Base-by-base conservation (phyloP, 1,284 basidiomycete genomes). In the Ceratobasidium sp. region DNA sequence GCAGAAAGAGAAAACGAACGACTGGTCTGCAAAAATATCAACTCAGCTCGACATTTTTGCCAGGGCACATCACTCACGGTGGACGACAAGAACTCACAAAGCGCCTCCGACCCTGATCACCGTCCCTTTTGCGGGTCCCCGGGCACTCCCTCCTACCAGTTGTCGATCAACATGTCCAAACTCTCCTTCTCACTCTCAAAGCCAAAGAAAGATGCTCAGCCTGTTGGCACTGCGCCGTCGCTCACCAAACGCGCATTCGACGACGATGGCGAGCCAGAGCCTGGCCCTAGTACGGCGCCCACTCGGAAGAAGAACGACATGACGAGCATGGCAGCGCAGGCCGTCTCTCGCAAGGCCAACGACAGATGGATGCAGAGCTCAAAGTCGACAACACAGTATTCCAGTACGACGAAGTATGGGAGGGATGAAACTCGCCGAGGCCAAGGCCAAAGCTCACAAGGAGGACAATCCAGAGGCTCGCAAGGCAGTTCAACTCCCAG, bases 391-490 rank as follows among this genome's bases (percentile, higher is more conserved):
- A 53, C 50, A 91, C 89, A 2, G 91, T 97, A 8, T 99, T 92
- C 78, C 90, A 98, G 79, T 99, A 99, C 76, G 97, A 99, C 76
- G 92, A 93, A 77, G 90, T 98, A 5, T 99, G 91, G 85, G 97
- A 99, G 86, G 85, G 73, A 98, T 99, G 90, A 96, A 99, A 80
- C 86, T 89, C 71, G 90, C 88, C 1, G 93, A 95, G 78, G 82
- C 82, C 71, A 81, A 82, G 69, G 88, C 89, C 76, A 91, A 94
- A 76, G 85, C 86, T 75, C 83, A 81, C 1, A 94, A 93, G 77
- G 89, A 92, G 73, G 80, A 80, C 12, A 91, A 91, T 72, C 76
- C 86, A 20, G 87, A 86, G 74, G 87, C 89, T 75, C 82, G 92
- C 71, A 91, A 94, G 83, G 91, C 92, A 74, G 60, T 85, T 74